Base-by-base conservation (phyloP, 1,284 basidiomycete species). In the Abortiporus biennis region DNA sequence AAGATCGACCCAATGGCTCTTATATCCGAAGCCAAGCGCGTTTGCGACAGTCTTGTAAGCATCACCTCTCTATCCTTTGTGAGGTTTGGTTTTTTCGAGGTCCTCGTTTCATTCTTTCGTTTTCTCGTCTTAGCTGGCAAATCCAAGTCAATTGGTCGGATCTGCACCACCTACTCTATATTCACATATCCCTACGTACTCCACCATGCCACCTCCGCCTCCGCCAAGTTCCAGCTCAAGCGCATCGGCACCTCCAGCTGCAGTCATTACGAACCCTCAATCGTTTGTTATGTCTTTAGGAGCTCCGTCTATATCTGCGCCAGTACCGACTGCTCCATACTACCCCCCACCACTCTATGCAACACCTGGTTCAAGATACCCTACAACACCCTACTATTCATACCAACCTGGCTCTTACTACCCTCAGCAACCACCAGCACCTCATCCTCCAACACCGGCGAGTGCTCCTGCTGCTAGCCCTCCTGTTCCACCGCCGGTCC, bases 1-100 rank as follows among this genome's bases (percentile, higher is more conserved):
- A 82, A 83, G 50, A 70, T 86, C 9, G 85, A 88, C 54, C 86
- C 85, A 8, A 54, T 89, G 34, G 63, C 64, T 40, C 78, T 89
- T 72, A 69, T 89, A 3, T 71, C 63, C 31, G 85, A 88, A 44
- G 85, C 86, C 4, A 86, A 86, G 59, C 72, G 76, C 36, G 75
- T 82, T 17, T 89, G 86, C 48, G 85, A 89, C 58, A 74, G 72
- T 20, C 69, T 89, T 20, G 85, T 88, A 61, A 60, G 71, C 58
- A 16, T 45, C 34, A 36, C 19, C 4, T n/a, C n/a, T n/a, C n/a
- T n/a, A n/a, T n/a, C n/a, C n/a, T 29, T 20, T 22, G 37, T 25
- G 13, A 38, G n/a, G 17, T 34, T 19, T 11, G 6, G 6, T 39
- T 29, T 29, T 13, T 19, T 15, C 43, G 12, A 12, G 25, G 42